Percentiles rank a stretch among this genome's conserved stretches.
Conservation (phyloP, 805 yeast genomes). For the Ogataea zsoltii region DNA sequence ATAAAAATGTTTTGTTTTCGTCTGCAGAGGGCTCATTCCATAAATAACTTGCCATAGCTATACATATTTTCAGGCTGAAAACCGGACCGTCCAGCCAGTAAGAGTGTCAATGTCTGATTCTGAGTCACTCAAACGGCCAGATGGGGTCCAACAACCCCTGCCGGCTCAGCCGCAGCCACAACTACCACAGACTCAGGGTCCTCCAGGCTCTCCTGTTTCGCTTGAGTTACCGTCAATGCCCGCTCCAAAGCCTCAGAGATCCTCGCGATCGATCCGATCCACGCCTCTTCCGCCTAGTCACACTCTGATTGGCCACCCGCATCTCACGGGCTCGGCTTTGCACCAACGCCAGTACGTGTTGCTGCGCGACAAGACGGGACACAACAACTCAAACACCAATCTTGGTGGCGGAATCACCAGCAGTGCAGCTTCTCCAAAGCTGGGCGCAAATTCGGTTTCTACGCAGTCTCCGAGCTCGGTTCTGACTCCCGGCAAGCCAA, state of each 20-base stretch:
- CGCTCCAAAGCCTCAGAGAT: constrained; percentile 13
- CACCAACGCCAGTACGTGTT: constrained; percentile 36
- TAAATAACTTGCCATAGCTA: neutral
- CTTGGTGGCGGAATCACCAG: constrained; percentile 5
- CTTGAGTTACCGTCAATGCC: neutral
- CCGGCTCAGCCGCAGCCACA: constrained; percentile 1
- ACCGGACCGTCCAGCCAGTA: neutral
- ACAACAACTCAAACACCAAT: constrained; percentile 1
- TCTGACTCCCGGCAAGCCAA: constrained; percentile 19
- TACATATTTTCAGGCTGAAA: neutral
- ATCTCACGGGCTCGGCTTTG: constrained; percentile 23
- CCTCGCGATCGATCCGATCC: constrained; percentile 16
- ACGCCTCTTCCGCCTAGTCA: constrained; percentile 28
- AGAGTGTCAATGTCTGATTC: constrained; percentile 13
- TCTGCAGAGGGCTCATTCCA: neutral
- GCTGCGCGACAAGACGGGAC: constrained; percentile 29
- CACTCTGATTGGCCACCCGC: constrained; percentile 15
- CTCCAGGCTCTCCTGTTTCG: constrained; percentile 7
- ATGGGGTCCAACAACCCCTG: neutral
- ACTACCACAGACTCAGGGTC: neutral
- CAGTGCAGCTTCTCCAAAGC: constrained; percentile 17
- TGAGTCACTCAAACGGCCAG: constrained; percentile 5
- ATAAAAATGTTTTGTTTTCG: neutral
- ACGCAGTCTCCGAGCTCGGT: constrained; percentile 9
- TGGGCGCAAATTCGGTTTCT: constrained; percentile 10